Evolutionary conservation across 208 protist genomes (phyloP), one percentile per base, ranked within the genome.

Genomic region (Trypanosoma avium): DNA sequence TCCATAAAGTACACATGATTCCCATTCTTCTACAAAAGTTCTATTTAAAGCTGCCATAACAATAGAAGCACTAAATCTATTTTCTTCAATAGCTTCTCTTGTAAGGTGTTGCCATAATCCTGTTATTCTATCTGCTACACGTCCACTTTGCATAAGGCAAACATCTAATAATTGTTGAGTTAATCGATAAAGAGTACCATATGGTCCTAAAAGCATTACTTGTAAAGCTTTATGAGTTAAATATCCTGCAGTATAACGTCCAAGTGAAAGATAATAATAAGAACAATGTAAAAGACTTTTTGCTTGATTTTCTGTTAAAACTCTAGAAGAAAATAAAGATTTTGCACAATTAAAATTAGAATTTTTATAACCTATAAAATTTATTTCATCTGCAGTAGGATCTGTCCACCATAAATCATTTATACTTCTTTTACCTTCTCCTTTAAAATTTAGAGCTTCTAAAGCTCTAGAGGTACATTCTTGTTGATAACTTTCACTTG

Each of bases 191-290:
- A 90, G 76, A 13, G 68, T 65, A 58, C 88, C 88, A 60, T 89
- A 84, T 10, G 85, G 82, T 1, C 81, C 82, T 22, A 92, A 75
- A 8, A 94, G 69, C 32, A 81, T 77, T 22, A 94, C 61, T 61
- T 94, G 88, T 60, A 94, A 75, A 10, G 88, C 88, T 63, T 92
- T 92, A 66, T 90, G 85, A 17, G 83, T 89, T 47, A 92, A 63
- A 47, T 86, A 94, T 57, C 72, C 59, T 7, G 74, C 43, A 15
- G 78, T 71, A 77, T 80, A 78, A 42, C 56, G 77, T 5, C 73
- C 76, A 1, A 94, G 61, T 13, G 60, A 43, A 1, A 75, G 73
- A 67, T 92, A 92, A 73, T 94, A 90, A 21, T 48, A 65, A 3
- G 77, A 69, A 55, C 84, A 92, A 45, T 73, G 63, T 54, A 81